A percentile compares a stretch with the other conserved stretches of the same genome.
These are phyloP conservation scores for Angophora floribunda DNA, from an alignment of 345 rosid species.

Conservation along the genomic window DNA sequence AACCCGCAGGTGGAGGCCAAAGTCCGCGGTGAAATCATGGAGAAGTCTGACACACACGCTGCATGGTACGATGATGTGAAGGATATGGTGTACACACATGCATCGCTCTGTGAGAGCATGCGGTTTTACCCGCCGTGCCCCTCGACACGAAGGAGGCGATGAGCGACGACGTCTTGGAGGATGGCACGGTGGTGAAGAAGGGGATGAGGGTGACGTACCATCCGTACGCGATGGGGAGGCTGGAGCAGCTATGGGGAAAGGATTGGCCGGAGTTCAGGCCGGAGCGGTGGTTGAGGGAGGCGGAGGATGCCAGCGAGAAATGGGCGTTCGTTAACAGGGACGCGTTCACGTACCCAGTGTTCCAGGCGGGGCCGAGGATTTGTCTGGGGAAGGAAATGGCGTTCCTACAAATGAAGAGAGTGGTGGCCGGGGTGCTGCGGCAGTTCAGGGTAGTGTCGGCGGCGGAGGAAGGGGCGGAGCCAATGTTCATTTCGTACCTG, in stretches of 20 bases:
- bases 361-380: slow-evolving; percentile 34
- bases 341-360: slow-evolving; percentile 19
- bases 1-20: slow-evolving; percentile 20
- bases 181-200: slow-evolving; percentile 19
- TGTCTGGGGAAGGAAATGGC: slow-evolving; percentile 42
- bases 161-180: slow-evolving; percentile 2
- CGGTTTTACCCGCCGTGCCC: slow-evolving; percentile 40
- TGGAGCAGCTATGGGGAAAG: slow-evolving; percentile 30
- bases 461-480: slow-evolving; percentile 4
- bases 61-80: not conserved
- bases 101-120: slow-evolving; percentile 7
- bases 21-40: slow-evolving; percentile 24
- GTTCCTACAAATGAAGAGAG: slow-evolving; percentile 31
- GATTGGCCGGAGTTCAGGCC: slow-evolving; percentile 38
- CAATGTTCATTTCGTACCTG: not conserved
- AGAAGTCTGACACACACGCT: not conserved
- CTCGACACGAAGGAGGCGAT: slow-evolving; percentile 15
- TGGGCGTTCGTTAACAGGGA: slow-evolving; percentile 27
- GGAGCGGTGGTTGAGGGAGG: slow-evolving; percentile 27
- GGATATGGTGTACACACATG: slow-evolving; percentile 5
- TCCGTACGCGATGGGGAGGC: slow-evolving; percentile 41
- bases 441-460: slow-evolving; percentile 38
- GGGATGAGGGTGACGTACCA: slow-evolving; percentile 22
- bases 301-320: slow-evolving; percentile 3
- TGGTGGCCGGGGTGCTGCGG: slow-evolving; percentile 22